Percentiles rank a stretch among this genome's conserved stretches.
Evolutionary conservation across 2,329 filamentous ascomycete species (phyloP).

Genomic region (Oidium heveae): DNA sequence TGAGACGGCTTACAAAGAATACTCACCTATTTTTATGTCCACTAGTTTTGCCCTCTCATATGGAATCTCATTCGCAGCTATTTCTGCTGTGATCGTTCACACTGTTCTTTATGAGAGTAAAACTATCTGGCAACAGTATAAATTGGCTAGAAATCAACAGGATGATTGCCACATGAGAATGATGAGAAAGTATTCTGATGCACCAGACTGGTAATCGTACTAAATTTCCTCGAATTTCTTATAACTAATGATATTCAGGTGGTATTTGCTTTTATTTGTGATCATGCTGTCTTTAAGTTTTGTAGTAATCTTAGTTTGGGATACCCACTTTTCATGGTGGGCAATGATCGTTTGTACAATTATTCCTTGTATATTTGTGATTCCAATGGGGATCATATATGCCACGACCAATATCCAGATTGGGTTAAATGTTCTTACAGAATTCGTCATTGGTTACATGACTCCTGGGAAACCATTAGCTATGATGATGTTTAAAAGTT

Average conservation of each 20-base stretch:
- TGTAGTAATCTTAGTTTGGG: constrained; percentile 5
- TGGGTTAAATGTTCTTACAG: constrained; percentile 23
- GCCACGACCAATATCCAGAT: constrained; percentile 25
- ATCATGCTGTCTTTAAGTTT: constrained; percentile 22
- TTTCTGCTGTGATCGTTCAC: constrained; percentile 41
- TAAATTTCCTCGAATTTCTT: no score
- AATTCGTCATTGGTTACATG: constrained; percentile 24
- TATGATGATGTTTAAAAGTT: constrained; percentile 62
- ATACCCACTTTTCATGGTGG: constrained; percentile 13
- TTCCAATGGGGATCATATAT: constrained; percentile 17
- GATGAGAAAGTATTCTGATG: constrained; percentile 29
- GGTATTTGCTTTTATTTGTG: background rate
- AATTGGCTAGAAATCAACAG: constrained; percentile 15
- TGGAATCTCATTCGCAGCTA: constrained; percentile 46
- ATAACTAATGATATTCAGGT: background rate
- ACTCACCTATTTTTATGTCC: constrained; percentile 47
- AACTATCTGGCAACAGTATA: constrained; percentile 27
- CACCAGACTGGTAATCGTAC: constrained; percentile 26
- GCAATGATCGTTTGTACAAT: constrained; percentile 12
- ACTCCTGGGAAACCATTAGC: constrained; percentile 34
- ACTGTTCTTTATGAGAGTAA: constrained; percentile 41
- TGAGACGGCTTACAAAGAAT: constrained; percentile 31
- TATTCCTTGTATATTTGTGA: constrained; percentile 11
- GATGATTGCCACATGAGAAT: constrained; percentile 26
- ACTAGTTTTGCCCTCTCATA: constrained; percentile 48